Evolutionary conservation across 75 land plant genomes (phyloP).

Genomic region (Selaginella moellendorffii): DNA sequence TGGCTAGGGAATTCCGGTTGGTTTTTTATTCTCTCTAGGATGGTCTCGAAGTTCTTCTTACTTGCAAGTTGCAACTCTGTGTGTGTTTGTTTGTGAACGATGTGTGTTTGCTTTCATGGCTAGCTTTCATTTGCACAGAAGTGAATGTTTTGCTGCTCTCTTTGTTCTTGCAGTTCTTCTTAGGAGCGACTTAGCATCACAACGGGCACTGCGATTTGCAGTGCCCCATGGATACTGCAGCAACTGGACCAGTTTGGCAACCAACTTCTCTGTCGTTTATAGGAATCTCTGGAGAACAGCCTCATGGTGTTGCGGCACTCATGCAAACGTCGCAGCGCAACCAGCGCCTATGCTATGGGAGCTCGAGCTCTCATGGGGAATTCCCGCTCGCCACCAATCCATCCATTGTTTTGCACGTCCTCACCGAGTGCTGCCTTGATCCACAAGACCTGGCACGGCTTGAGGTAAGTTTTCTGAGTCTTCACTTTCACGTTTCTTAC

Average conservation of each 20-base stretch:
- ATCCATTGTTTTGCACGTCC: constrained; percentile 72
- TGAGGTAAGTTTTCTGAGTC: constrained; percentile 48
- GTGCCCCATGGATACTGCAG: constrained; percentile 8
- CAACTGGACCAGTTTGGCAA: constrained; percentile 3
- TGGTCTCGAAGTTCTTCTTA: too few relatives aligned
- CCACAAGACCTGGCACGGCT: constrained; percentile 77
- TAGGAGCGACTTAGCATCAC: background rate
- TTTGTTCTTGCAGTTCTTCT: background rate
- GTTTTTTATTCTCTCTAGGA: too few relatives aligned
- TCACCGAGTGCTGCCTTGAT: constrained; percentile 55
- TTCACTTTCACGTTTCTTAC: too few relatives aligned
- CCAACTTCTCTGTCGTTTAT: background rate
- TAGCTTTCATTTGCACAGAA: too few relatives aligned
- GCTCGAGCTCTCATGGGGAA: constrained; percentile 51
- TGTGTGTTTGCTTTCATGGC: too few relatives aligned
- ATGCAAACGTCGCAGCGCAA: constrained; percentile 18
- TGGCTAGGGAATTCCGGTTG: too few relatives aligned
- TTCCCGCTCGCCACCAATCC: constrained; percentile 64
- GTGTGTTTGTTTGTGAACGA: too few relatives aligned
- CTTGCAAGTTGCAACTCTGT: too few relatives aligned
- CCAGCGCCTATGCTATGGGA: constrained; percentile 48
- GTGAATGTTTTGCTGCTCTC: too few relatives aligned
- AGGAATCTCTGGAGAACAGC: constrained; percentile 3
- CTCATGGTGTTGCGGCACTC: constrained; percentile 13
- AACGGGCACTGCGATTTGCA: background rate